Evolutionary conservation across 2,329 filamentous ascomycete species (phyloP).

Genomic region (Apiospora phragmitis): DNA sequence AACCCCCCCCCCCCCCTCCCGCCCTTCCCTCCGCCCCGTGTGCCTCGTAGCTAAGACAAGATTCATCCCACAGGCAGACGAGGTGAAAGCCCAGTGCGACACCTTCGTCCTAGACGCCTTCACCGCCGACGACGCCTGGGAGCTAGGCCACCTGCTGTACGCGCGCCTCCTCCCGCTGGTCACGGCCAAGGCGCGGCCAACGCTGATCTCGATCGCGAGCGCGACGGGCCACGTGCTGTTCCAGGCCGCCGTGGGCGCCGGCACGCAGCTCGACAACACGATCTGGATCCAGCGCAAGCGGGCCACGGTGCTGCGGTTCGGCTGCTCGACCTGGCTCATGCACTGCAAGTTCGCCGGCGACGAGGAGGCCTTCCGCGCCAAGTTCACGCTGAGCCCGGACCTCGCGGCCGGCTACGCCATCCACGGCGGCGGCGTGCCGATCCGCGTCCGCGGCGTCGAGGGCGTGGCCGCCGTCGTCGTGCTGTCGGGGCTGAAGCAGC

Average conservation of each 20-base stretch:
- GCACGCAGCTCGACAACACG: slow-evolving; percentile 71
- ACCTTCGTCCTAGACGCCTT: slow-evolving; percentile 53
- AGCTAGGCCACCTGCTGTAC: slow-evolving; percentile 64
- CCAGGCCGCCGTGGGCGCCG: slow-evolving; percentile 66
- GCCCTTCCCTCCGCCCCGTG: background rate
- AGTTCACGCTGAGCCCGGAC: slow-evolving; percentile 61
- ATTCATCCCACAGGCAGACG: slow-evolving; percentile 24
- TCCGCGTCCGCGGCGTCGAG: slow-evolving; percentile 72
- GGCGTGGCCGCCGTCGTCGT: slow-evolving; percentile 74
- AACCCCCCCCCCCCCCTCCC: background rate
- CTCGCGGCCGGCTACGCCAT: slow-evolving; percentile 67
- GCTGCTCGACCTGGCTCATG: slow-evolving; percentile 70
- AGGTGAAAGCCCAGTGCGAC: slow-evolving; percentile 38
- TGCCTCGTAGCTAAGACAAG: background rate
- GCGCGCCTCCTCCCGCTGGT: slow-evolving; percentile 58
- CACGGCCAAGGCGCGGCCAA: slow-evolving; percentile 50
- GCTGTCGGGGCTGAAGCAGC: slow-evolving; percentile 73
- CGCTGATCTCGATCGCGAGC: slow-evolving; percentile 65
- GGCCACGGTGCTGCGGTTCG: slow-evolving; percentile 71
- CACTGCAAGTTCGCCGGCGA: slow-evolving; percentile 65
- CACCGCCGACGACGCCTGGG: slow-evolving; percentile 64
- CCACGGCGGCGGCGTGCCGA: slow-evolving; percentile 75
- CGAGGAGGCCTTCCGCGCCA: slow-evolving; percentile 63
- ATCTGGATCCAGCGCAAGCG: slow-evolving; percentile 71
- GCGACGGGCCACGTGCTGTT: slow-evolving; percentile 61